Conservation (phyloP, 129 eudicot species). For the Glebionis coronaria region DNA sequence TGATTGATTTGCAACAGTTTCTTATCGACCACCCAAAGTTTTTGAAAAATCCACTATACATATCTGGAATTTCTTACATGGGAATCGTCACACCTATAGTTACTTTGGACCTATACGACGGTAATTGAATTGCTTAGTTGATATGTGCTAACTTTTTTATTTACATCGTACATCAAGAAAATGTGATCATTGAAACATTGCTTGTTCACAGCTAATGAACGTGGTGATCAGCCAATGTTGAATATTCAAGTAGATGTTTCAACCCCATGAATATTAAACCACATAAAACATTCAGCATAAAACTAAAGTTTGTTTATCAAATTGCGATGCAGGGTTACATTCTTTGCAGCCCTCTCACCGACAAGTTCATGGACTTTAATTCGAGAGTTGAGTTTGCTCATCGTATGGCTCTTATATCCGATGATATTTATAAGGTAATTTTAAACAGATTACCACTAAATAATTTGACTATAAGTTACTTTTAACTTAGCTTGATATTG, state of each 20-base stretch:
- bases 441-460: not conserved
- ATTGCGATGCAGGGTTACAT: slow-evolving; percentile 22
- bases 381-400: slow-evolving; percentile 22
- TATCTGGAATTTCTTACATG: slow-evolving; percentile 10
- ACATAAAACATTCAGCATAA: not conserved
- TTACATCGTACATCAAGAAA: not conserved
- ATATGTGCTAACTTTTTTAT: not conserved
- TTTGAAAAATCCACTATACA: slow-evolving; percentile 10
- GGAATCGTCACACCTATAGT: slow-evolving; percentile 15
- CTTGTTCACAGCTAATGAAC: slow-evolving; percentile 15
- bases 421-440: slow-evolving; percentile 25
- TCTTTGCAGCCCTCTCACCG: slow-evolving; percentile 23
- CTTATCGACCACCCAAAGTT: slow-evolving; percentile 23
- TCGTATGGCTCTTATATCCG: slow-evolving; percentile 25
- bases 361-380: slow-evolving; percentile 14
- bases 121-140: not conserved
- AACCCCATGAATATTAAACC: not conserved
- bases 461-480: not conserved
- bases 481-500: not conserved
- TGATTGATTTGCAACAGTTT: slow-evolving; percentile 11
- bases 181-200: slow-evolving; percentile 1
- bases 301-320: not conserved
- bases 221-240: slow-evolving; percentile 13
- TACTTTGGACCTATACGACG: slow-evolving; percentile 11
- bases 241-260: slow-evolving; percentile 19